These are phyloP conservation scores for Aspergillus latus DNA, from an alignment of 2,329 filamentous ascomycete genomes.

Conservation along the genomic window DNA sequence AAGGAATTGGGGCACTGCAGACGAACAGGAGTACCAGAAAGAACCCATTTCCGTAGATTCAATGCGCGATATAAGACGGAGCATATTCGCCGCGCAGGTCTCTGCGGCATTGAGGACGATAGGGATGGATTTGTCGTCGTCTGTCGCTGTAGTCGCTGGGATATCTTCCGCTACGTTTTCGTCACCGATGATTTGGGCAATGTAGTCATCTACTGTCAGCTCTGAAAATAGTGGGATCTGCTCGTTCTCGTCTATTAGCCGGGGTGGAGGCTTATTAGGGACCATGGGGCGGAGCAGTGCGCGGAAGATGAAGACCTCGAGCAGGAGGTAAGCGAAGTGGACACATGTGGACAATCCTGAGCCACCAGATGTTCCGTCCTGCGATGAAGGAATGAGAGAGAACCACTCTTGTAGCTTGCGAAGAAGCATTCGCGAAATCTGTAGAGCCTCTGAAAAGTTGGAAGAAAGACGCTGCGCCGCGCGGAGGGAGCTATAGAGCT, in stretches of 20 bases:
- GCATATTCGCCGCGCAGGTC: slow-evolving; percentile 32
- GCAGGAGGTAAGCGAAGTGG: slow-evolving; percentile 38
- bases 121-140: slow-evolving; percentile 27
- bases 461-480: slow-evolving; percentile 32
- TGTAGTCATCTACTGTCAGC: slow-evolving; percentile 21
- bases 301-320: slow-evolving; percentile 38
- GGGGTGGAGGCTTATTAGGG: slow-evolving; percentile 28
- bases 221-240: slow-evolving; percentile 8
- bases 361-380: slow-evolving; percentile 5
- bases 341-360: slow-evolving; percentile 15
- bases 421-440: slow-evolving; percentile 29
- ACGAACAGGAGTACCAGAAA: slow-evolving; percentile 36
- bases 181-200: slow-evolving; percentile 26
- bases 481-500: slow-evolving; percentile 27
- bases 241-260: slow-evolving; percentile 23
- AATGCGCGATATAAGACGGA: slow-evolving; percentile 30
- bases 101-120: slow-evolving; percentile 32
- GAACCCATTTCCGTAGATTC: slow-evolving; percentile 30
- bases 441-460: slow-evolving; percentile 30
- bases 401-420: slow-evolving; percentile 34
- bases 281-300: slow-evolving; percentile 35
- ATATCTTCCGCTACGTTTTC: slow-evolving; percentile 13
- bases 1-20: neutral
- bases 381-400: slow-evolving; percentile 5
- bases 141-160: slow-evolving; percentile 25